Evolutionary conservation across 225 moss, liverwort and hornwort species (phyloP).

Genomic region (Climacium dendroides): DNA sequence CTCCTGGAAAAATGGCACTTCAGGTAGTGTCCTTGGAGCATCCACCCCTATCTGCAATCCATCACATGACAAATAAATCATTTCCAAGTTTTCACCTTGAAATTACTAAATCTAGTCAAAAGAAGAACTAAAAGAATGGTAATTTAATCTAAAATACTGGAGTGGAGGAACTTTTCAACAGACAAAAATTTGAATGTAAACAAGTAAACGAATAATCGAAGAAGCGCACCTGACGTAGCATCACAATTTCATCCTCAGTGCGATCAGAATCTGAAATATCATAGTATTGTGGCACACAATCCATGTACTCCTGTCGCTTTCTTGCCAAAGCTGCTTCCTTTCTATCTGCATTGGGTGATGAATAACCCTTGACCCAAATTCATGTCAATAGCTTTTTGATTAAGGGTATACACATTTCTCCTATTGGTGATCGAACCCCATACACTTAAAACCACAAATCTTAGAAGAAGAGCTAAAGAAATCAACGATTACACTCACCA

Average conservation of each 20-base stretch:
- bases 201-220: background rate
- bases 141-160: background rate
- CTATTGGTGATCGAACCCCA: background rate
- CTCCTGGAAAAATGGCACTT: constrained; percentile 90
- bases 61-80: background rate
- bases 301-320: constrained; percentile 95
- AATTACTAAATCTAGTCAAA: background rate
- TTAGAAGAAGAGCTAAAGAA: background rate
- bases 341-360: constrained; percentile 97
- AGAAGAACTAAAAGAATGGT: background rate
- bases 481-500: constrained; percentile 34
- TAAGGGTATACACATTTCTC: background rate
- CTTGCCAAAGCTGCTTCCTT: constrained; percentile 78
- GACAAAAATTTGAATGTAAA: background rate
- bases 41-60: constrained; percentile 77
- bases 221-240: constrained; percentile 70
- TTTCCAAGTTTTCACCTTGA: background rate
- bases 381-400: constrained; percentile 18
- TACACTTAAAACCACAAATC: background rate
- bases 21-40: constrained; percentile 87
- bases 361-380: constrained; percentile 66
- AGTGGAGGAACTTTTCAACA: background rate
- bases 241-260: constrained; percentile 89
- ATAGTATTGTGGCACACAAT: constrained; percentile 89
- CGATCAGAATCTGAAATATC: constrained; percentile 88